A percentile compares a stretch with the other conserved stretches of the same genome.
phyloP scores from a whole-genome alignment of 331 rosid genomes.

The Prunus yedoensis region DNA sequence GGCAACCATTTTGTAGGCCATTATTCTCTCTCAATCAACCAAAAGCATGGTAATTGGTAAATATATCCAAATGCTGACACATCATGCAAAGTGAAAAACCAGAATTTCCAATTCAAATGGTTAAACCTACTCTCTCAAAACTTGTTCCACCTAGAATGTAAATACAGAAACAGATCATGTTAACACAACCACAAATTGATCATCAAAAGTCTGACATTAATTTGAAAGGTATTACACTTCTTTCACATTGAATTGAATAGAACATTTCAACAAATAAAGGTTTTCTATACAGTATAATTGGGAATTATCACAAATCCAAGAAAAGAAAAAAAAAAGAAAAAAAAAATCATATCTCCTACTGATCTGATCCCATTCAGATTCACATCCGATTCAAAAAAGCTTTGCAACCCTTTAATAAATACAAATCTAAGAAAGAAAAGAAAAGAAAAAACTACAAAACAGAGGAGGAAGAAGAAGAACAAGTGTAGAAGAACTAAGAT shows the following conservation, averaged over 20 bases:
- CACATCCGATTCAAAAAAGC: conserved; percentile 23
- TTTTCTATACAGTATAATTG: conserved; percentile 39
- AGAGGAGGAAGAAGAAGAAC: not conserved
- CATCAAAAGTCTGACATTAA: not conserved
- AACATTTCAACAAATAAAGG: conserved; percentile 14
- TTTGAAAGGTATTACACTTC: not conserved
- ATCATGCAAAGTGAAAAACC: conserved; percentile 27
- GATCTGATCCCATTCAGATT: conserved; percentile 36
- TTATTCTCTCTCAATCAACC: conserved; percentile 18
- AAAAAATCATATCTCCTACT: conserved; percentile 19
- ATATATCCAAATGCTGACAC: conserved; percentile 24
- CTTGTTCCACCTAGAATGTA: not conserved
- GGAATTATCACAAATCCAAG: conserved; percentile 12
- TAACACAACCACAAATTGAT: not conserved
- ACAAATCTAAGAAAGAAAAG: conserved; percentile 18
- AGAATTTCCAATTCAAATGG: not conserved
- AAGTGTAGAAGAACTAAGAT: not conserved
- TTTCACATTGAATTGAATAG: conserved; percentile 13
- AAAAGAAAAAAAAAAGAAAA: not conserved
- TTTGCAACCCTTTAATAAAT: conserved; percentile 10
- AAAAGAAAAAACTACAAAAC: conserved; percentile 9
- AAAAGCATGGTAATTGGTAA: conserved; percentile 3
- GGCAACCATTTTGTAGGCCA: conserved; percentile 25
- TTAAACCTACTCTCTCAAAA: not conserved
- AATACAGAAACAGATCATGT: not conserved